Conservation (phyloP, 208 protist species). For the Novymonas esmeraldas region DNA sequence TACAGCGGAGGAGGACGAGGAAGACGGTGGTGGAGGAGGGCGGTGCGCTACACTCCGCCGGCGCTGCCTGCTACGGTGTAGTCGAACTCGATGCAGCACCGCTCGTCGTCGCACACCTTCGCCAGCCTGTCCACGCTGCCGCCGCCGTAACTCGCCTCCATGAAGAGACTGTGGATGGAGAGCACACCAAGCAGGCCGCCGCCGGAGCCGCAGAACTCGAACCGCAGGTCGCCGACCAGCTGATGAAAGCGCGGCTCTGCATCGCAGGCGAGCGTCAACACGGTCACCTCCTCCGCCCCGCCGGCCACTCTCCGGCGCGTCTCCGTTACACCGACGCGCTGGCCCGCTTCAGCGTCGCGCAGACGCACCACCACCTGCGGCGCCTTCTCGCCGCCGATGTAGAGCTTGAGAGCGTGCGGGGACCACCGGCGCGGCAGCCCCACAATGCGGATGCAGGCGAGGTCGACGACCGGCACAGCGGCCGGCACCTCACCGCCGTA, state of each 20-base stretch:
- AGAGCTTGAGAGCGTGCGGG: conserved; percentile 29
- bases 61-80: conserved; percentile 7
- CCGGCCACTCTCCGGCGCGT: conserved; percentile 6
- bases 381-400: conserved; percentile 15
- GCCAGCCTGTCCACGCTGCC: conserved; percentile 48
- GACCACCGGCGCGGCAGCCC: conserved; percentile 23
- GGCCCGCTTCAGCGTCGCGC: conserved; percentile 2
- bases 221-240: conserved; percentile 33
- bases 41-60: too few relatives aligned
- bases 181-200: conserved; percentile 37
- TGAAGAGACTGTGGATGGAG: conserved; percentile 55
- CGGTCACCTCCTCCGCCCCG: conserved; percentile 21
- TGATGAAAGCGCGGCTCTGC: conserved; percentile 8
- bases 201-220: conserved; percentile 33
- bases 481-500: conserved; percentile 45
- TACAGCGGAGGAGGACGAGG: too few relatives aligned
- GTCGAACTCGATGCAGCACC: conserved; percentile 28
- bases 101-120: conserved; percentile 34
- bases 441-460: conserved; percentile 35
- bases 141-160: conserved; percentile 39
- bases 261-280: conserved; percentile 18
- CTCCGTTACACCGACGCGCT: not conserved
- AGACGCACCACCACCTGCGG: conserved; percentile 14
- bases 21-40: not conserved
- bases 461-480: conserved; percentile 27